phyloP scores from a whole-genome alignment of 257 asterid species.

The Solanum habrochaites region DNA sequence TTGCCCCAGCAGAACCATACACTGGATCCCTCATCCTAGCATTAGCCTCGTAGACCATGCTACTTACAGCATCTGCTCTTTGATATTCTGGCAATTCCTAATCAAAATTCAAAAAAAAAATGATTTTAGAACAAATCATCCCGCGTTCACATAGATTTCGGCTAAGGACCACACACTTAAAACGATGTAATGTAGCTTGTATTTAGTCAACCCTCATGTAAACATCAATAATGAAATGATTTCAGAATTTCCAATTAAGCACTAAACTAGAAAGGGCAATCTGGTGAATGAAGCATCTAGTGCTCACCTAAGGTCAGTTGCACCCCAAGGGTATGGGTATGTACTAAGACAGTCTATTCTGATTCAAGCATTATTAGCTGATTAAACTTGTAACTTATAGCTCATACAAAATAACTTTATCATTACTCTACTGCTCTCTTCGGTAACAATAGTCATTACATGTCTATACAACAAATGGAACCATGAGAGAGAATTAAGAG shows the following conservation, averaged over 20 bases:
- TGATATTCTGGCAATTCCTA: slow-evolving; percentile 66
- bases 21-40: slow-evolving; percentile 78
- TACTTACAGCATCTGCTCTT: slow-evolving; percentile 70
- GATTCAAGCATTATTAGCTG: neutral
- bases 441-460: neutral
- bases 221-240: neutral
- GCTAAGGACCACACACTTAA: neutral
- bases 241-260: neutral
- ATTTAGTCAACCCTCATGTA: neutral
- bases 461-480: neutral
- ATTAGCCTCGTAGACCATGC: slow-evolving; percentile 80
- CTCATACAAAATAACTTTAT: neutral
- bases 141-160: neutral
- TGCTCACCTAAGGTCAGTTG: neutral
- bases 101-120: neutral
- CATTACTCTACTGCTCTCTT: neutral
- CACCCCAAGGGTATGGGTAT: neutral
- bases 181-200: neutral
- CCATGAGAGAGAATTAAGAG: neutral
- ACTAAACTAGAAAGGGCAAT: neutral
- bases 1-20: slow-evolving; percentile 72
- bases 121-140: neutral
- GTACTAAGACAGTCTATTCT: neutral
- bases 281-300: neutral
- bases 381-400: neutral